Base-by-base conservation (phyloP, 805 yeast genomes). In the Torulaspora quercuum region DNA sequence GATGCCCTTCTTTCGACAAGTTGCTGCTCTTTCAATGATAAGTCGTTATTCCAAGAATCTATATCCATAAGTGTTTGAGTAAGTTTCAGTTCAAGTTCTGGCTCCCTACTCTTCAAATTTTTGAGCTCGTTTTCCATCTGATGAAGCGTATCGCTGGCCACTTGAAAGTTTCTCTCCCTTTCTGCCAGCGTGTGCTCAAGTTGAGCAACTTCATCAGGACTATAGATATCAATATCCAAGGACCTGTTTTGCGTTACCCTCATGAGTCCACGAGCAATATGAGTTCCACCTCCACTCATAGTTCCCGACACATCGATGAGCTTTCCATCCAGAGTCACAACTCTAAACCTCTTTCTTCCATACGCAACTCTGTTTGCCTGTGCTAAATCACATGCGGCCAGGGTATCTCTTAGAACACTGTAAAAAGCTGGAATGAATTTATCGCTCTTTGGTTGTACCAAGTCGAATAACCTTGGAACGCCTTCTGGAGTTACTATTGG, bases 281-380 rank as follows among this genome's bases (percentile, higher is more conserved):
- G 67, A 37, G 70, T 73, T 35, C 97, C 98, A 63, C 99, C 99
- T 51, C 99, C 99, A 30, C 95, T 78, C 80, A 94, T 80, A 1
- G 97, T 85, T 61, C 99, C 99, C 2, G 95, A 83, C 10, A 81
- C 78, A 52, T 89, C 97, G 39, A 92, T 90, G 14, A 92, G 67
- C 50, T 87, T 82, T 15, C 99, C 99, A 58, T 85, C 95, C 6
- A 88, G 59, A 0, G 97, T 88, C 0, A 94, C 97, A 15, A 90
- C 97, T 50, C 95, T 74, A 72, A 76, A 84, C 50, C 97, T 69
- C 48, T 69, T 77, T 11, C 70, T 67, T 1, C 95, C 92, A 64
- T 82, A 90, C 0, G 98, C 97, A 19, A 90, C 92, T 25, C 72
- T 65, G 45, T 86, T 82, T 1, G 98, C 99, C 52, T 83, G 87